A percentile compares a stretch with the other conserved stretches of the same genome.
Evolutionary conservation across 805 yeast genomes (phyloP).

Genomic region (Lipomyces kockii): DNA sequence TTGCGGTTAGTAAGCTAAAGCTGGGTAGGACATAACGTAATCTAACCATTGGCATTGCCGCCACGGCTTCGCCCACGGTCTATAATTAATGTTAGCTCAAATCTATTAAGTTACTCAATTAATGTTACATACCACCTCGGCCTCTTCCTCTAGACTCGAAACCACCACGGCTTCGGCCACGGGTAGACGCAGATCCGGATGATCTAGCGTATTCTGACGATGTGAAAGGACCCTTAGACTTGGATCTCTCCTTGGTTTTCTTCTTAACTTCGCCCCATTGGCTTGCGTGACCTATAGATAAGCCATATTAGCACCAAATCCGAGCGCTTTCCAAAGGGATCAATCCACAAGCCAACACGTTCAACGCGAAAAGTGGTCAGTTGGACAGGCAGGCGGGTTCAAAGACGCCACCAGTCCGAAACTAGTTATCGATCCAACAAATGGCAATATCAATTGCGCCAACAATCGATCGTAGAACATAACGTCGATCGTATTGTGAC

Average conservation of each 20-base stretch:
- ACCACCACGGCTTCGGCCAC: conserved; percentile 36
- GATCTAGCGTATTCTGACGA: conserved; percentile 17
- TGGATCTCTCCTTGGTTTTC: conserved; percentile 45
- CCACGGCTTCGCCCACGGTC: conserved; percentile 38
- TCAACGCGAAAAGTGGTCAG: background rate
- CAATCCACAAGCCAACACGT: background rate
- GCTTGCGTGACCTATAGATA: conserved; percentile 62
- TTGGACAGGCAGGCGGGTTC: background rate
- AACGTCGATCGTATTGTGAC: background rate
- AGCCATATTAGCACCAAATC: conserved; percentile 6
- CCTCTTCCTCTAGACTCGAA: conserved; percentile 32
- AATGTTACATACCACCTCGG: conserved; percentile 23
- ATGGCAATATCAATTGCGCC: background rate
- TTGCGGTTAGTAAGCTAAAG: background rate
- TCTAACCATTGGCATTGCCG: conserved; percentile 22
- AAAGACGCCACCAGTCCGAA: background rate
- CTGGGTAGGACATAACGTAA: background rate
- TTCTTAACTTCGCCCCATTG: conserved; percentile 93
- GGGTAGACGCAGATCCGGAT: conserved; percentile 18
- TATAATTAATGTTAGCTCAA: conserved; percentile 1
- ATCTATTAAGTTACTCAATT: background rate
- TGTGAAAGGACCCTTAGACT: conserved; percentile 35
- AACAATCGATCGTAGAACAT: background rate
- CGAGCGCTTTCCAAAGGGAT: background rate
- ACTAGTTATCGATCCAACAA: background rate